A percentile compares a stretch with the other conserved stretches of the same genome.
phyloP scores from a whole-genome alignment of 768 basidiomycete genomes.

The Leucocoprinus leucothites region DNA sequence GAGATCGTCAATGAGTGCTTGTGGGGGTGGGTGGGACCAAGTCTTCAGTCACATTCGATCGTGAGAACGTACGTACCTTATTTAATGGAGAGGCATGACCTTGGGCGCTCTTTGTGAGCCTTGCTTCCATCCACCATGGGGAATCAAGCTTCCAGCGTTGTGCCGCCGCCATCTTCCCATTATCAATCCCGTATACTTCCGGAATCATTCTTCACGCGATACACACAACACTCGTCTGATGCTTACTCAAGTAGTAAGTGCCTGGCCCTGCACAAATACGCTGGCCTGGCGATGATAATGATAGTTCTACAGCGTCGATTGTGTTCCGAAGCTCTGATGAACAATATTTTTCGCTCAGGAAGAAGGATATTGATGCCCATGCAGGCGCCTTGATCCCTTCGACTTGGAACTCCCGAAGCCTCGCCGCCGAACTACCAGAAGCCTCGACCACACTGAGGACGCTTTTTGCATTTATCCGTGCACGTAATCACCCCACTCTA shows the following conservation, averaged over 20 bases:
- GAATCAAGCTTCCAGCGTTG: too few species aligned
- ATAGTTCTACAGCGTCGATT: not conserved
- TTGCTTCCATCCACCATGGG: not conserved
- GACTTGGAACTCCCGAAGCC: conserved; percentile 8
- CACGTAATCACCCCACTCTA: conserved; percentile 9
- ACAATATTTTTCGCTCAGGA: conserved; percentile 10
- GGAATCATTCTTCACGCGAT: conserved; percentile 1
- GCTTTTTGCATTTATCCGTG: conserved; percentile 18
- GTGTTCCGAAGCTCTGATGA: conserved; percentile 1
- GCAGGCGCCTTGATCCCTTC: conserved; percentile 16
- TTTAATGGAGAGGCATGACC: too few species aligned
- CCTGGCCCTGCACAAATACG: too few species aligned
- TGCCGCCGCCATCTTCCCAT: not conserved
- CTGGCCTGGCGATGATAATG: too few species aligned
- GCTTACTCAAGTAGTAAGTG: too few species aligned
- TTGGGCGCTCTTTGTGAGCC: not conserved
- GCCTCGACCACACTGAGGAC: conserved; percentile 13
- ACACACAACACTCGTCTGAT: not conserved
- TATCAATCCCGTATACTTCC: conserved; percentile 1
- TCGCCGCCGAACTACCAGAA: conserved; percentile 14
- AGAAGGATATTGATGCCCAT: conserved; percentile 14
- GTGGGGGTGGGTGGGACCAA: too few species aligned
- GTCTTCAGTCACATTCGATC: too few species aligned
- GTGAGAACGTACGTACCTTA: too few species aligned
- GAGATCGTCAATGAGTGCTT: too few species aligned